These are phyloP conservation scores for Globisporangium canariense DNA, from an alignment of 352 stramenopile species.

Conservation along the genomic window DNA sequence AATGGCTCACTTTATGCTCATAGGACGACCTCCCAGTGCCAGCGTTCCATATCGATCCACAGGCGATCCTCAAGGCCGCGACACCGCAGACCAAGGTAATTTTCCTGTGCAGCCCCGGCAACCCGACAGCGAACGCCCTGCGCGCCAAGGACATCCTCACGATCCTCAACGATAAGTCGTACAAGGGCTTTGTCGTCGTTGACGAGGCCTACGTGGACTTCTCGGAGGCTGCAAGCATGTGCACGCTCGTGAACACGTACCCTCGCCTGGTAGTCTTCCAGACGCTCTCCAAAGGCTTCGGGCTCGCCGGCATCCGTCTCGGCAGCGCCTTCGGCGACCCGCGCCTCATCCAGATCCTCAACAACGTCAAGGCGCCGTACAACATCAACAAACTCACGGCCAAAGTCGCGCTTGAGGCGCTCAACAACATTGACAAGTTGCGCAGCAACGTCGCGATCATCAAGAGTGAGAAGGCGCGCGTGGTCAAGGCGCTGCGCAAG, in stretches of 20 bases:
- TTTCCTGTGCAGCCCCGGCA: constrained; percentile 97
- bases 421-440: constrained; percentile 54
- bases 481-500: constrained; percentile 80
- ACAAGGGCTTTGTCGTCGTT: constrained; percentile 95
- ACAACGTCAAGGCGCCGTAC: constrained; percentile 99
- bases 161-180: constrained; percentile 81
- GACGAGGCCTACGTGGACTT: constrained; percentile 99
- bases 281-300: constrained; percentile 98
- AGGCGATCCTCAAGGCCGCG: constrained; percentile 86
- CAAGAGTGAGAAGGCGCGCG: constrained; percentile 78
- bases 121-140: constrained; percentile 95
- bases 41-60: constrained; percentile 80
- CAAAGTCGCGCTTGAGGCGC: constrained; percentile 69
- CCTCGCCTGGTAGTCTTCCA: constrained; percentile 96
- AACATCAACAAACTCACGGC: constrained; percentile 98
- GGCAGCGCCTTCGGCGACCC: constrained; percentile 90
- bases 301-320: constrained; percentile 94
- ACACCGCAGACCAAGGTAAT: constrained; percentile 94
- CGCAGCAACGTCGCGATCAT: constrained; percentile 63
- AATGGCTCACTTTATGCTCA: not conserved
- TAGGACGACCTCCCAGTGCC: constrained; percentile 46
- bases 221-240: constrained; percentile 64
- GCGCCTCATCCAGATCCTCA: constrained; percentile 96
- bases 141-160: constrained; percentile 88
- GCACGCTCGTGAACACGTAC: constrained; percentile 90